Conservation (phyloP, 768 basidiomycete genomes). For the Fomitopsis pulvina region DNA sequence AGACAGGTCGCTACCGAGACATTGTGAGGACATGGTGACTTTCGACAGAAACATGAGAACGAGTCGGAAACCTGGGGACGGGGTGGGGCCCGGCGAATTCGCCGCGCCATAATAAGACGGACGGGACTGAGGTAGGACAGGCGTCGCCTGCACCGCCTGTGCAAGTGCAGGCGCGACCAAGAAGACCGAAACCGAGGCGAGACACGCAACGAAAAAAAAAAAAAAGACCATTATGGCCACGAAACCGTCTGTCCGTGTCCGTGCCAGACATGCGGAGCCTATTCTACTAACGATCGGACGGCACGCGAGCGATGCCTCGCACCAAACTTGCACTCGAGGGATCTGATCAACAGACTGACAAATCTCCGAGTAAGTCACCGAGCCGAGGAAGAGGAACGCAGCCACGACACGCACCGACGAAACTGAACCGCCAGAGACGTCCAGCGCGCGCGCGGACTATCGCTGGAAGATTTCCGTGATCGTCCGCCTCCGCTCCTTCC, state of each 20-base stretch:
- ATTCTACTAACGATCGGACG: slow-evolving; percentile 3
- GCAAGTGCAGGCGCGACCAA: background rate
- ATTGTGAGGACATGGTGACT: slow-evolving; percentile 12
- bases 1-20: slow-evolving; percentile 9
- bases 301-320: slow-evolving; percentile 1
- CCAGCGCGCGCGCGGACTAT: slow-evolving; percentile 7
- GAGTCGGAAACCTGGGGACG: slow-evolving; percentile 3
- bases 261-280: slow-evolving; percentile 3
- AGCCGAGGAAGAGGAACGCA: background rate
- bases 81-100: no score
- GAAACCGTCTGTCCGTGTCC: background rate
- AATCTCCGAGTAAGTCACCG: background rate
- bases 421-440: slow-evolving; percentile 2
- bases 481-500: slow-evolving; percentile 40
- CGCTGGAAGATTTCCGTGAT: slow-evolving; percentile 43
- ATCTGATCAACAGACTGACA: slow-evolving; percentile 14
- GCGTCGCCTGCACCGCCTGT: slow-evolving; percentile 3
- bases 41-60: slow-evolving; percentile 8
- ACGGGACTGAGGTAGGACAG: slow-evolving; percentile 3
- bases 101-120: slow-evolving; percentile 4
- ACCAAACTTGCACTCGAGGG: background rate
- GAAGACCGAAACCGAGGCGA: background rate
- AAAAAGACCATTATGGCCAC: background rate
- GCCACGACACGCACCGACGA: slow-evolving; percentile 1
- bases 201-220: background rate